A percentile compares a stretch with the other conserved stretches of the same genome.
Conservation (phyloP, 306 rosid genomes). For the Dicorynia guianensis region DNA sequence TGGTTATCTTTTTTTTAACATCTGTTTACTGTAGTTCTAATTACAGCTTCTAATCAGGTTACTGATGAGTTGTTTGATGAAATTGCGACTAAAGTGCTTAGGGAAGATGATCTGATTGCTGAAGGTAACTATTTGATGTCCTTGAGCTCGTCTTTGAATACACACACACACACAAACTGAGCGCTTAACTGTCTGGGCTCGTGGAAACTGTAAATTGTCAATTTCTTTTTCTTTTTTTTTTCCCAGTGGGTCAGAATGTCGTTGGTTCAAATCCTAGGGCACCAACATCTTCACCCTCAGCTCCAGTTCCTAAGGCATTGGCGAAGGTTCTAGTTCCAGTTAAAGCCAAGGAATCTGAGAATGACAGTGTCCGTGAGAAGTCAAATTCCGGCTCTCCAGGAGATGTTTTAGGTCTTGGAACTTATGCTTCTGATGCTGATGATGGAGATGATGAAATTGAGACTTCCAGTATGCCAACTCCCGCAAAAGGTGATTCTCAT, state of each 20-base stretch:
- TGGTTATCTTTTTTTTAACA: slow-evolving; percentile 19
- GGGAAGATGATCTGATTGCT: slow-evolving; percentile 72
- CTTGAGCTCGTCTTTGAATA: slow-evolving; percentile 15
- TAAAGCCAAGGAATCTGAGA: slow-evolving; percentile 65
- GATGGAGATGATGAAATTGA: slow-evolving; percentile 70
- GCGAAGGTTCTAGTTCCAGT: slow-evolving; percentile 73
- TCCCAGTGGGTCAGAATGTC: slow-evolving; percentile 55
- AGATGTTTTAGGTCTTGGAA: slow-evolving; percentile 93
- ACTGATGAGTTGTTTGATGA: slow-evolving; percentile 97
- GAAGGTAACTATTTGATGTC: slow-evolving; percentile 59
- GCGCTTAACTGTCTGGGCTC: slow-evolving; percentile 21
- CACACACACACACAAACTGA: not conserved
- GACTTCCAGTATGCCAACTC: slow-evolving; percentile 56
- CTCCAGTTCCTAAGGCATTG: slow-evolving; percentile 61
- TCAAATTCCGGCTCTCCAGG: slow-evolving; percentile 77
- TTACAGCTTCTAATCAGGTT: slow-evolving; percentile 62
- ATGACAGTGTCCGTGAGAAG: slow-evolving; percentile 57
- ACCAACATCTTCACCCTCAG: slow-evolving; percentile 54
- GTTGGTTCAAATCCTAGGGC: slow-evolving; percentile 60
- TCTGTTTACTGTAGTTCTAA: slow-evolving; percentile 38
- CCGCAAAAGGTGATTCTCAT: slow-evolving; percentile 47
- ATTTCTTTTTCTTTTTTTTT: slow-evolving; percentile 34
- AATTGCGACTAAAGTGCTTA: slow-evolving; percentile 85
- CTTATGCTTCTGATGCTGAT: slow-evolving; percentile 88
- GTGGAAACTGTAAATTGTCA: slow-evolving; percentile 7